These are phyloP conservation scores for Abrus precatorius DNA, from an alignment of 306 rosid genomes.

Conservation along the genomic window DNA sequence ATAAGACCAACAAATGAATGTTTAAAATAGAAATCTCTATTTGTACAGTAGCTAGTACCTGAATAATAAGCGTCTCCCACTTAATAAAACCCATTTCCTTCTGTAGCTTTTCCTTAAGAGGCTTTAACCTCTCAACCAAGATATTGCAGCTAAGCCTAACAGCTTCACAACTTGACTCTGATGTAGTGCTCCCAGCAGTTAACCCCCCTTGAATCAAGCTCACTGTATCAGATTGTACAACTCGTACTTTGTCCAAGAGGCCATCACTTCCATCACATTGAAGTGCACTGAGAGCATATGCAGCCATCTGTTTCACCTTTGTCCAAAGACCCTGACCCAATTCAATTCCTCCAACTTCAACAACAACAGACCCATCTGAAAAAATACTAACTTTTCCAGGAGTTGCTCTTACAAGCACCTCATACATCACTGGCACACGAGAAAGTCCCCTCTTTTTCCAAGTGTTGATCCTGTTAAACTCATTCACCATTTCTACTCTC, in stretches of 20 bases:
- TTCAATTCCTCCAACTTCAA: constrained; percentile 94
- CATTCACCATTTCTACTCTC: constrained; percentile 62
- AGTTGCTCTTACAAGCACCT: constrained; percentile 55
- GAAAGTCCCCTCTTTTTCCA: constrained; percentile 88
- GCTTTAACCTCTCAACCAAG: constrained; percentile 79
- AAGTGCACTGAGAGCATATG: constrained; percentile 66
- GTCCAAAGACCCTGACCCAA: constrained; percentile 99
- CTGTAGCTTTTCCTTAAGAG: constrained; percentile 65
- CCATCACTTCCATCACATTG: constrained; percentile 55
- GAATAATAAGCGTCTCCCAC: constrained; percentile 76
- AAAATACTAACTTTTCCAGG: constrained; percentile 85
- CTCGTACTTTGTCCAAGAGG: constrained; percentile 73
- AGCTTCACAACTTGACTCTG: constrained; percentile 88
- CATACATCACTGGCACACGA: constrained; percentile 65
- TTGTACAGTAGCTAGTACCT: constrained; percentile 58
- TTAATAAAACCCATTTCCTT: constrained; percentile 62
- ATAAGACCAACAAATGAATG: not conserved
- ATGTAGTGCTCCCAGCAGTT: constrained; percentile 89
- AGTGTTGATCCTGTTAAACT: constrained; percentile 68
- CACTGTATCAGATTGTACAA: constrained; percentile 78
- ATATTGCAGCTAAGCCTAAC: constrained; percentile 75
- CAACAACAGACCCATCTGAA: constrained; percentile 75
- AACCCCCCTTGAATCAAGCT: constrained; percentile 86
- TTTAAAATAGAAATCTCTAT: not conserved
- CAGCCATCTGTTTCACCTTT: constrained; percentile 85